Evolutionary conservation across 805 yeast species (phyloP).

Genomic region (Myxozyma mucilagina): DNA sequence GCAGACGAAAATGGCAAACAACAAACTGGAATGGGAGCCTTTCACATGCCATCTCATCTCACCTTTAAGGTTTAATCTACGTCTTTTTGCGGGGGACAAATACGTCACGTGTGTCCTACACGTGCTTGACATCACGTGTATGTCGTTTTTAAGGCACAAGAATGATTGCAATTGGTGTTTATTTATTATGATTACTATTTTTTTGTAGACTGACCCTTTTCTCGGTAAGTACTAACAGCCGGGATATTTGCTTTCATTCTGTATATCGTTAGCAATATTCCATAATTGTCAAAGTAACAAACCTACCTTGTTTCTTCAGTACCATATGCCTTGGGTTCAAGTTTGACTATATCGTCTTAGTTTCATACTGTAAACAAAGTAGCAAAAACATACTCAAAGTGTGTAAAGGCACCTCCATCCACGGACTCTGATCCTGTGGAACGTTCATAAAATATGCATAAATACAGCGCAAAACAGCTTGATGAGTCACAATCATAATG

Average conservation of each 20-base stretch:
- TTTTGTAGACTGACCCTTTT: conserved; percentile 58
- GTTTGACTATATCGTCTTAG: conserved; percentile 48
- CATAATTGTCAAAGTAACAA: neutral
- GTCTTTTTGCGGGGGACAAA: neutral
- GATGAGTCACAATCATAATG: conserved; percentile 93
- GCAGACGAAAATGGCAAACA: no score
- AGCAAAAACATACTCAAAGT: conserved; percentile 54
- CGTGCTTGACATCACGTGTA: neutral
- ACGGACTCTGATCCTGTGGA: conserved; percentile 95
- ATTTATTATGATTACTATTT: neutral
- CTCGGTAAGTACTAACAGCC: conserved; percentile 95
- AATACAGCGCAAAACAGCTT: conserved; percentile 92
- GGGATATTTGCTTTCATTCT: conserved; percentile 94
- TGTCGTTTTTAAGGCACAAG: no score
- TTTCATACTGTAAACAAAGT: neutral
- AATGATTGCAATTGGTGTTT: neutral
- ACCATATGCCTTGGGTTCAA: conserved; percentile 93
- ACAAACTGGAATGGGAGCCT: neutral
- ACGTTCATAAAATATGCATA: conserved; percentile 98
- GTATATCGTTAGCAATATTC: neutral
- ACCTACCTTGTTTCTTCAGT: conserved; percentile 66
- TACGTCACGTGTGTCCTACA: neutral
- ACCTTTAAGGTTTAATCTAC: neutral
- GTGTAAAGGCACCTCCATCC: conserved; percentile 98
- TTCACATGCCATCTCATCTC: conserved; percentile 1